Conservation (phyloP, 768 basidiomycete species). For the Astraeus odoratus region DNA sequence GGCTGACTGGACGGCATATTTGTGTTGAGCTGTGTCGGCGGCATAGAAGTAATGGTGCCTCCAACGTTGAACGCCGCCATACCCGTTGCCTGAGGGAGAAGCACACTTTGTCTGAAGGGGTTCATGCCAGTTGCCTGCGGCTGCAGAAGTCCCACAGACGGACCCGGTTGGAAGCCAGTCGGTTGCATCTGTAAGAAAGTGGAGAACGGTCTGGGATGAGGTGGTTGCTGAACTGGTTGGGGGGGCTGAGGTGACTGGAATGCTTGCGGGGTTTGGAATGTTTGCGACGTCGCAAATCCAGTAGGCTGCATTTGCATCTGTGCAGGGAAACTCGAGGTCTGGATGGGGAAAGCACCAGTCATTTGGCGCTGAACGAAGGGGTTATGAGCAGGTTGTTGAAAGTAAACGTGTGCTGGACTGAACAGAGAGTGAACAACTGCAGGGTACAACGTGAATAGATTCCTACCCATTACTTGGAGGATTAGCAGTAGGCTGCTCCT, state of each 20-base stretch:
- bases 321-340: slow-evolving; percentile 34
- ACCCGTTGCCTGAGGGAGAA: slow-evolving; percentile 59
- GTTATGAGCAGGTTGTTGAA: slow-evolving; percentile 58
- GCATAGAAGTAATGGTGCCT: slow-evolving; percentile 6
- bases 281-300: slow-evolving; percentile 45
- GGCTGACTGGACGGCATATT: background rate
- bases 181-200: slow-evolving; percentile 50
- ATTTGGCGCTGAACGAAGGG: slow-evolving; percentile 68
- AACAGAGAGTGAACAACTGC: slow-evolving; percentile 8
- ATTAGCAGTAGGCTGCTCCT: slow-evolving; percentile 69
- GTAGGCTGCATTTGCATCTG: slow-evolving; percentile 50
- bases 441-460: background rate
- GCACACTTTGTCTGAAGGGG: slow-evolving; percentile 79
- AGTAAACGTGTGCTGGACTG: slow-evolving; percentile 44
- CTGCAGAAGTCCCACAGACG: slow-evolving; percentile 44
- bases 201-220: slow-evolving; percentile 48
- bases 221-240: slow-evolving; percentile 12
- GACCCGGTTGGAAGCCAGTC: slow-evolving; percentile 36
- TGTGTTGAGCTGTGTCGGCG: slow-evolving; percentile 7
- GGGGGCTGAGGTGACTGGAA: slow-evolving; percentile 11
- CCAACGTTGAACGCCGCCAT: slow-evolving; percentile 38
- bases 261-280: slow-evolving; percentile 26
- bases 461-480: slow-evolving; percentile 48
- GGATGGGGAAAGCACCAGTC: slow-evolving; percentile 36
- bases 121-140: slow-evolving; percentile 57